Evolutionary conservation across 768 basidiomycete genomes (phyloP), one percentile per base, ranked within the genome.

Genomic region (Boletus barrowsii): DNA sequence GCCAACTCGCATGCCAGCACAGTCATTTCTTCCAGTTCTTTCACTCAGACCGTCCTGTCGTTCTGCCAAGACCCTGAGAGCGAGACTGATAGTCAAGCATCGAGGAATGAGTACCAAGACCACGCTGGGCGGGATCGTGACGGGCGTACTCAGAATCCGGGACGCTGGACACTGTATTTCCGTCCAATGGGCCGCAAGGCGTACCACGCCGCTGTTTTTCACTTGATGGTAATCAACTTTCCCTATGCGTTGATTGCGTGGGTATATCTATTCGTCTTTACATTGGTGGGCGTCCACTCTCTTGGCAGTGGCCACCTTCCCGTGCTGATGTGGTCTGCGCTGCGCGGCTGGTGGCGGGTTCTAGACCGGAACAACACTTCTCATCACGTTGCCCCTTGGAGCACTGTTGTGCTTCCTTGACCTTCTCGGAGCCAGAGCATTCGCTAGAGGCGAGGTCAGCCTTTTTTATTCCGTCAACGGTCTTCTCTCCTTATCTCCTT

Each of bases 311-410:
- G 24, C 39, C 30, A 22, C n/a, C 13, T 35, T 35, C 33, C 14
- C 11, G 3, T 35, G 33, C 33, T 35, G 33, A 35, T 29, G 55
- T 54, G 24, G 33, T 47, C 54, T 50, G 49, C 26, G 56, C 59
- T 39, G 51, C 22, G 51, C 58, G 52, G 58, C 61, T 70, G 37
- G 62, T 53, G 20, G 36, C 41, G 2, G 26, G 44, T 26, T 58
- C 53, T 59, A 92, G 89, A 79, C 84, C 1, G 90, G 90, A 11
- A 92, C 90, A 24, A 89, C 86, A 0, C 77, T 90, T 14, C 79
- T 93, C n/a, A 77, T 92, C 63, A 85, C 87, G 0, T 77, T 92
- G 5, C 90, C 90, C 2, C 71, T 93, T 17, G 90, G 90, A 13
- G 85, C 86, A 3, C 72, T 91, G 10, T 72, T 91, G 17, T 90